Conservation (phyloP, 208 protist species). For the Leishmania martiniquensis region DNA sequence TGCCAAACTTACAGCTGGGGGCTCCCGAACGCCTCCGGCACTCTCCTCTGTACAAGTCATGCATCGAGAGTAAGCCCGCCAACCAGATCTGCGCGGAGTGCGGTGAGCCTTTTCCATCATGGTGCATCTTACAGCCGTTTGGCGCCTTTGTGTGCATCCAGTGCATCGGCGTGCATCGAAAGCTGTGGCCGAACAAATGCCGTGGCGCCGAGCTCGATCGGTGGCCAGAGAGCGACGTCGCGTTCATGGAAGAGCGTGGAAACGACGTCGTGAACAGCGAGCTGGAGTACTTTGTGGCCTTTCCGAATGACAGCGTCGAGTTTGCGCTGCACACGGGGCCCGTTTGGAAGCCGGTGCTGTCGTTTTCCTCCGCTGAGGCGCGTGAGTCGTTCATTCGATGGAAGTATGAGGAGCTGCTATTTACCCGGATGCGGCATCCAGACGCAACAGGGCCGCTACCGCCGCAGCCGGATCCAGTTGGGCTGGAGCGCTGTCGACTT, state of each 20-base stretch:
- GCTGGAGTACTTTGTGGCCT: constrained; percentile 60
- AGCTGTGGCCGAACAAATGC: constrained; percentile 74
- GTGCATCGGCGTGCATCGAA: constrained; percentile 78
- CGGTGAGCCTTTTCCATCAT: constrained; percentile 55
- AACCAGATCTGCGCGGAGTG: constrained; percentile 76
- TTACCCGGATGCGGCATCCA: constrained; percentile 42
- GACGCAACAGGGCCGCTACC: constrained; percentile 6
- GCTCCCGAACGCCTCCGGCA: constrained; percentile 31
- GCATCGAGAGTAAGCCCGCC: constrained; percentile 30
- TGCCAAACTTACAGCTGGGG: background rate
- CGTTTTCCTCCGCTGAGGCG: constrained; percentile 37
- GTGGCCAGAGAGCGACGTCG: constrained; percentile 54
- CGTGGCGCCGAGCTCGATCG: constrained; percentile 66
- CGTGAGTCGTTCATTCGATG: constrained; percentile 59
- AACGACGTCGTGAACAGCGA: constrained; percentile 64
- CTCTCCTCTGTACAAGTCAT: constrained; percentile 51
- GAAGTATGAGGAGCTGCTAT: constrained; percentile 68
- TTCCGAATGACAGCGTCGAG: constrained; percentile 35
- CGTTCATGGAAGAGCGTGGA: constrained; percentile 62
- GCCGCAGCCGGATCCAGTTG: constrained; percentile 29
- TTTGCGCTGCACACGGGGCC: constrained; percentile 23
- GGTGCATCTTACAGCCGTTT: constrained; percentile 70
- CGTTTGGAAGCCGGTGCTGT: constrained; percentile 40
- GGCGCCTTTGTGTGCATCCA: constrained; percentile 79
- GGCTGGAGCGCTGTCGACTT: constrained; percentile 14